These are phyloP conservation scores for Mycena citricolor DNA, from an alignment of 1,284 basidiomycete species.

Conservation along the genomic window DNA sequence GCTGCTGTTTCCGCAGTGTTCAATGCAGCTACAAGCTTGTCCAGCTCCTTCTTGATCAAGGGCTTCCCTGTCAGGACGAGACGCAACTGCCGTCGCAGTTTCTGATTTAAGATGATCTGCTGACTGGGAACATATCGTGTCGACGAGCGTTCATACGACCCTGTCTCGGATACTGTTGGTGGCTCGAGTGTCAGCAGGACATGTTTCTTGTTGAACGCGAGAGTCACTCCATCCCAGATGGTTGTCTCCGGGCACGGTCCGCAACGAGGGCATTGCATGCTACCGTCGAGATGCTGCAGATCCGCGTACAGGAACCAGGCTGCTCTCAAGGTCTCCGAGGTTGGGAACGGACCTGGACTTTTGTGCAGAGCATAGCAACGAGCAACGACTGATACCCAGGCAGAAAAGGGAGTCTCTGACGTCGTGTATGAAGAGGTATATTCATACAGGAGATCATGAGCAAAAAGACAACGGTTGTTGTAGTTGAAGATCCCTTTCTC, in stretches of 20 bases:
- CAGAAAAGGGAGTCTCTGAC: slow-evolving; percentile 32
- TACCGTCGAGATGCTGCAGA: slow-evolving; percentile 25
- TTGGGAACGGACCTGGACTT: slow-evolving; percentile 22
- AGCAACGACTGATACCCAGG: slow-evolving; percentile 24
- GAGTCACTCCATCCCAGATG: slow-evolving; percentile 31
- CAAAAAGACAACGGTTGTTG: slow-evolving; percentile 29
- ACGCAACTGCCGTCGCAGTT: neutral
- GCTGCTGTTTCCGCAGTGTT: too few species aligned
- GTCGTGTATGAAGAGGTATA: slow-evolving; percentile 29
- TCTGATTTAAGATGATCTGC: slow-evolving; percentile 7
- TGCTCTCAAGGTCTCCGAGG: slow-evolving; percentile 24
- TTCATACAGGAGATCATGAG: slow-evolving; percentile 32
- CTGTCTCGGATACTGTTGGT: slow-evolving; percentile 21
- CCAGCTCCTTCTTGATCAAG: neutral
- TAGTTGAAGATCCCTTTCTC: slow-evolving; percentile 30
- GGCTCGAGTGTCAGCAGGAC: slow-evolving; percentile 24
- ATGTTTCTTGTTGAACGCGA: slow-evolving; percentile 29
- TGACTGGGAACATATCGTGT: slow-evolving; percentile 7
- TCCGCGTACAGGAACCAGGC: slow-evolving; percentile 30
- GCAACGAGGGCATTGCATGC: slow-evolving; percentile 26
- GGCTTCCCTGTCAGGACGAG: slow-evolving; percentile 8
- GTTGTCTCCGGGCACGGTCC: slow-evolving; percentile 25
- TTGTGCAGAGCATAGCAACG: slow-evolving; percentile 13
- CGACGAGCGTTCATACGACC: slow-evolving; percentile 4
- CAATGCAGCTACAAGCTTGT: neutral